Base-by-base conservation (phyloP, 2,329 filamentous ascomycete genomes). In the Eurotiales sp. region DNA sequence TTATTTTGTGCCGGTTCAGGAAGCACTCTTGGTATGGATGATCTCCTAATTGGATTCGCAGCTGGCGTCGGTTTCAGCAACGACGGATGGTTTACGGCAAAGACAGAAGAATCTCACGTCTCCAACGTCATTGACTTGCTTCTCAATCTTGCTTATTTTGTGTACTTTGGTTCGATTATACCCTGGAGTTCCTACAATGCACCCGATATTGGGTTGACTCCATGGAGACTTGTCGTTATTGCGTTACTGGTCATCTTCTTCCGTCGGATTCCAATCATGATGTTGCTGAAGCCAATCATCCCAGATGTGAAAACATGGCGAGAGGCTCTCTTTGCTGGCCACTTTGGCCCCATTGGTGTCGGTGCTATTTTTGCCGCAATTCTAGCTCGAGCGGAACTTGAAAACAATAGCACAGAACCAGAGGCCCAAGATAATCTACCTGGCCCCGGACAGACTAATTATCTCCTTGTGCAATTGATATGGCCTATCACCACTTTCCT, bases 11-110 rank as follows among this genome's bases (percentile, higher is more conserved):
- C 93, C 53, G 93, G 93, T 15, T 92, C 92, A 0, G 93, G 93
- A 25, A 90, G 90, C 69, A 81, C 96, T 53, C 76, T 99, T 40
- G 93, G 93, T 45, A 79, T 96, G 62, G 93, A 99, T 68, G 93
- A 99, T 69, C 74, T 99, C 46, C 81, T 99, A 3, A 89, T 99
- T 34, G 93, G 93, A 34, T 99, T 99, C 64, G 86, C 92, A 12
- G 90, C 88, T 50, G 93, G 93, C 52, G 93, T 99, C n/a, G 93
- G 93, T 50, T 99, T 99, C 76, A 96, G 91, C 61, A 99, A 99
- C 69, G 93, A 99, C 65, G 93, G 93, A 58, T 99, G 93, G 93
- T 99, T 99, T 63, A 88, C 88, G 14, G 88, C 96, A 65, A 96
- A 96, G 77, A 99, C 93, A 0, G 93, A 99, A 67, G 93, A 99